Conservation (phyloP, 176 grass and related monocot species). For the Puya raimondii region DNA sequence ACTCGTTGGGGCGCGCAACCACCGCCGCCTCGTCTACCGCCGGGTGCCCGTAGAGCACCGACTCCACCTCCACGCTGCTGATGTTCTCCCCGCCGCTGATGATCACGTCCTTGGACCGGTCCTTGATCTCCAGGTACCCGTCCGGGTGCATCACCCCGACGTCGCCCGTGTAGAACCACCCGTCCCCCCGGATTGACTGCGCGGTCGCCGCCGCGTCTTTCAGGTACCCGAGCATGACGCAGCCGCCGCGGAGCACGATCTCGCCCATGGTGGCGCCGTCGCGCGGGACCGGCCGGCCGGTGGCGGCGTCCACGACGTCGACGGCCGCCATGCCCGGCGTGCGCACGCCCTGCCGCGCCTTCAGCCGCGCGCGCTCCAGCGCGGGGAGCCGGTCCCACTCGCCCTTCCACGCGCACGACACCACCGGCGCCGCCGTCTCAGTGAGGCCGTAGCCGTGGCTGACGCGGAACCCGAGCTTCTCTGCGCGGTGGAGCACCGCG, state of each 20-base stretch:
- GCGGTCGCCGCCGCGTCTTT: constrained; percentile 29
- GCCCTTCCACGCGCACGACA: constrained; percentile 72
- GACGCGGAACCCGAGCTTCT: constrained; percentile 57
- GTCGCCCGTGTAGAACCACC: constrained; percentile 91
- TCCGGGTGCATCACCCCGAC: constrained; percentile 70
- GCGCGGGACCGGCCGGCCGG: constrained; percentile 33
- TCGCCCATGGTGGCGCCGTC: constrained; percentile 59
- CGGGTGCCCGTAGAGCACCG: constrained; percentile 59
- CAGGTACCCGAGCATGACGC: constrained; percentile 59
- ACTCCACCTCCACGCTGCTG: constrained; percentile 90
- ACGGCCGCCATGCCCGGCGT: constrained; percentile 30
- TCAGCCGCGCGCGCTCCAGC: constrained; percentile 51
- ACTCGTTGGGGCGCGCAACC: constrained; percentile 61
- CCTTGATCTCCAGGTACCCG: constrained; percentile 74
- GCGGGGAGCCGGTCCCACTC: constrained; percentile 58
- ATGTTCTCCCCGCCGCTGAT: constrained; percentile 94
- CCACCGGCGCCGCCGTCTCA: constrained; percentile 34
- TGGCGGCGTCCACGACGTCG: constrained; percentile 42
- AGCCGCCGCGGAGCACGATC: constrained; percentile 56
- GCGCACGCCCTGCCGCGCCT: constrained; percentile 67
- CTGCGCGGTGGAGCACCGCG: constrained; percentile 41
- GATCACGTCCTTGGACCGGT: constrained; percentile 91
- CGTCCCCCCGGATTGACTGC: constrained; percentile 30
- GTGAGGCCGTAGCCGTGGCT: constrained; percentile 84
- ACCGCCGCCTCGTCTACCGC: constrained; percentile 62